Evolutionary conservation across 148 eudicot genomes (phyloP).

Genomic region (Camellia granthamiana): DNA sequence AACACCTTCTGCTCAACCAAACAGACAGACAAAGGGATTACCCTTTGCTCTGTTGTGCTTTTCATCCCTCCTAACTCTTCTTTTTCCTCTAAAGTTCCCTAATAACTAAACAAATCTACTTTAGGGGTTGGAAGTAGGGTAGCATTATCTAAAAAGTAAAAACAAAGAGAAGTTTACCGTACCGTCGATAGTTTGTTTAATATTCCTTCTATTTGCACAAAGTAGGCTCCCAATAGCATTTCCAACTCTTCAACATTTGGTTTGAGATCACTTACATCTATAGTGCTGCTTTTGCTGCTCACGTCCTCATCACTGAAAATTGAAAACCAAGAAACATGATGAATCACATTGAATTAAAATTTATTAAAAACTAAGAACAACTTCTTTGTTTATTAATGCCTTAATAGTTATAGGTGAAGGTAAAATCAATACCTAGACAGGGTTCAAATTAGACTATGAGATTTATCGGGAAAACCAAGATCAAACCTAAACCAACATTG

Average conservation of each 20-base stretch:
- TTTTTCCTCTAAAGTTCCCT: neutral
- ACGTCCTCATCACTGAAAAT: neutral
- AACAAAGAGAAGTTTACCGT: neutral
- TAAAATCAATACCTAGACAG: neutral
- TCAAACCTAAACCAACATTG: neutral
- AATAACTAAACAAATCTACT: neutral
- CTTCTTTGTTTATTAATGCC: neutral
- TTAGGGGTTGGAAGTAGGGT: too few relatives aligned
- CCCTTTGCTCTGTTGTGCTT: too few relatives aligned
- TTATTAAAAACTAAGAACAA: neutral
- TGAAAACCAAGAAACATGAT: neutral
- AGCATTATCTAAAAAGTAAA: neutral
- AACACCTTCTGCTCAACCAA: too few relatives aligned
- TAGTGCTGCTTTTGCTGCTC: neutral
- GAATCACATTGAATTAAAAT: neutral
- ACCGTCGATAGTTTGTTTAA: slow-evolving; percentile 12
- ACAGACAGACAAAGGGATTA: too few relatives aligned
- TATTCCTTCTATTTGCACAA: slow-evolving; percentile 4
- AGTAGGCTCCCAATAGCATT: slow-evolving; percentile 14
- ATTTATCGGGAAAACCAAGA: neutral
- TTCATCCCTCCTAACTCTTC: too few relatives aligned
- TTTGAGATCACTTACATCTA: neutral
- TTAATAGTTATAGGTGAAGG: too few relatives aligned
- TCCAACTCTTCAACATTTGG: slow-evolving; percentile 12
- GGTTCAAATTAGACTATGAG: neutral